phyloP scores from a whole-genome alignment of 768 basidiomycete genomes.

The Mycena chlorophos region DNA sequence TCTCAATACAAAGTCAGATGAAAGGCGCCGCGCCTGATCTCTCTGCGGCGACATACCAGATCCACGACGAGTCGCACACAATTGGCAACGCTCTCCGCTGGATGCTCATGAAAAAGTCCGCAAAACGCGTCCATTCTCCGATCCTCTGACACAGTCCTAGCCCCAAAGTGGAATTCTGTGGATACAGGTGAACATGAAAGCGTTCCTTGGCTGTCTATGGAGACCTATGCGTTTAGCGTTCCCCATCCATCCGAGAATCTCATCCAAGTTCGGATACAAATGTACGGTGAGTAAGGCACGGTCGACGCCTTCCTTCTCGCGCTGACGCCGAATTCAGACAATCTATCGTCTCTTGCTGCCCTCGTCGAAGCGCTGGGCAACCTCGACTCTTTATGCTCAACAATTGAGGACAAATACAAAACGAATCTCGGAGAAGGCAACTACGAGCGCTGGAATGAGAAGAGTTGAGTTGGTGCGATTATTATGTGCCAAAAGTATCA shows the following conservation, averaged over 20 bases:
- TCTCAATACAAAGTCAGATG: conserved; percentile 54
- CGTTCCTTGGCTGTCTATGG: conserved; percentile 1
- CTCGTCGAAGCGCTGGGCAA: conserved; percentile 74
- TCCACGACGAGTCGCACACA: conserved; percentile 93
- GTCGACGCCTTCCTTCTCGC: not conserved
- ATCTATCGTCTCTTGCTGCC: conserved; percentile 81
- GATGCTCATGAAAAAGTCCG: conserved; percentile 99
- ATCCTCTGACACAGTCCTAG: conserved; percentile 40
- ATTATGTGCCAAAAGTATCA: not conserved
- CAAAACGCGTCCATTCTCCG: not conserved
- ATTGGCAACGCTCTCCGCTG: conserved; percentile 92
- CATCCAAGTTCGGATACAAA: conserved; percentile 97
- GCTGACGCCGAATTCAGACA: conserved; percentile 50
- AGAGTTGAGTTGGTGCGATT: conserved; percentile 40
- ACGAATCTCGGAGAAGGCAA: conserved; percentile 52
- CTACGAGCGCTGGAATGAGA: conserved; percentile 72
- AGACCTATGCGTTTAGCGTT: conserved; percentile 3
- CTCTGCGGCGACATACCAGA: conserved; percentile 88
- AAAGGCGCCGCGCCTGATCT: conserved; percentile 80
- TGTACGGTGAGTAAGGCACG: conserved; percentile 87
- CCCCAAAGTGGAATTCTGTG: conserved; percentile 97
- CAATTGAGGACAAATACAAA: conserved; percentile 69
- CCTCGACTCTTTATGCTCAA: conserved; percentile 73
- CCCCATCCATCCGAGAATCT: conserved; percentile 92
- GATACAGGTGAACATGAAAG: conserved; percentile 71